These are phyloP conservation scores for Pyrenopolyporus hunteri DNA, from an alignment of 495 filamentous ascomycete species.

Conservation along the genomic window DNA sequence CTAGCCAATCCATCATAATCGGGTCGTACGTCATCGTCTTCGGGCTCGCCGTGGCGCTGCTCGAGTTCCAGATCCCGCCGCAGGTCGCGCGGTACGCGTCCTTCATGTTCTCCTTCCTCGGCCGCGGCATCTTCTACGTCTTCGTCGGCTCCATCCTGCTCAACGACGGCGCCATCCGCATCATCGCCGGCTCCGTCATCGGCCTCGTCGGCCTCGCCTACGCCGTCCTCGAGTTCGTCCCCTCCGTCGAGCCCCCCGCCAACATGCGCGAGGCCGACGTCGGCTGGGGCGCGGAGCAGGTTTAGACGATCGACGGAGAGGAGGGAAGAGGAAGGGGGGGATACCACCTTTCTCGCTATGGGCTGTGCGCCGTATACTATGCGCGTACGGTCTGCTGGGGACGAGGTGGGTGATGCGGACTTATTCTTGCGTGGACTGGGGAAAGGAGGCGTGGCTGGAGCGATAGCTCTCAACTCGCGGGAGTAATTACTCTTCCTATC, in stretches of 20 bases:
- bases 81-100: slow-evolving; percentile 91
- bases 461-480: too few species aligned
- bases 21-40: slow-evolving; percentile 89
- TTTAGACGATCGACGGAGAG: slow-evolving; percentile 57
- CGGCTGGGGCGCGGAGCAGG: slow-evolving; percentile 90
- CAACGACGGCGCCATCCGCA: slow-evolving; percentile 60
- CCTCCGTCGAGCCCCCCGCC: slow-evolving; percentile 93
- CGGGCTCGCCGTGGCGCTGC: slow-evolving; percentile 71
- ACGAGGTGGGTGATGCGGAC: too few species aligned
- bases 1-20: slow-evolving; percentile 71
- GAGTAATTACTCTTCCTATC: too few species aligned
- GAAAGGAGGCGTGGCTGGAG: too few species aligned
- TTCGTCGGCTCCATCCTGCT: slow-evolving; percentile 88
- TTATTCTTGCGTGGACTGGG: too few species aligned
- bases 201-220: slow-evolving; percentile 80
- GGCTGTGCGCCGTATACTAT: too few species aligned
- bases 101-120: slow-evolving; percentile 97
- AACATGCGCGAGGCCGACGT: slow-evolving; percentile 95
- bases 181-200: slow-evolving; percentile 73
- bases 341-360: too few species aligned
- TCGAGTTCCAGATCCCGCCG: slow-evolving; percentile 95
- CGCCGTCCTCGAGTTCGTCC: slow-evolving; percentile 86
- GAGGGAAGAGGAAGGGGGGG: background rate
- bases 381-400: too few species aligned
- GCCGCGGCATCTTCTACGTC: slow-evolving; percentile 96